Evolutionary conservation across 2,329 filamentous ascomycete species (phyloP), one percentile per base, ranked within the genome.

Genomic region (Xylariaceae sp.): DNA sequence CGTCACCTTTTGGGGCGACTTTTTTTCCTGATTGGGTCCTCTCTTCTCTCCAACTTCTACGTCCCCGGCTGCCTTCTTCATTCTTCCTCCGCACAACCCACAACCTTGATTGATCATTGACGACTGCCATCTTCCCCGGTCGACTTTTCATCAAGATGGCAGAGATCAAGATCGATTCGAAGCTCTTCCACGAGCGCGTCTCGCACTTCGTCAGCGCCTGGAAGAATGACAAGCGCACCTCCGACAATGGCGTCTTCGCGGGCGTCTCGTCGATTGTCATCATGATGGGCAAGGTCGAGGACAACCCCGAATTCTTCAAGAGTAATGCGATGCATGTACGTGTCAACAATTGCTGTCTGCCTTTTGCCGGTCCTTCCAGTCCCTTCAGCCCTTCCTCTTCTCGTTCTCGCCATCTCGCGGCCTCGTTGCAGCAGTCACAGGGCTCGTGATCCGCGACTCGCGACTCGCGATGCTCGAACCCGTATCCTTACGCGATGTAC

Each of bases 121-220:
- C 61, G 41, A 65, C 66, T 70, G 67, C 61, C 67, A 67, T 68
- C 66, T 68, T 65, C 61, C 56, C 59, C 63, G 23, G 65, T 62
- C 59, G 55, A 57, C 62, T 64, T 71, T 71, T 70, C 67, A 71
- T 72, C 73, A 79, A 73, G 75, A 86, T 86, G 85, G 82, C 81
- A 72, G 90, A 95, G 77, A 96, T 99, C 78, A 90, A 90, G 78
- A 97, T 99, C 80, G 92, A 97, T 80, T 90, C 88, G 79, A 88
- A 88, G 76, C 81, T 87, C 74, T 99, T 99, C 80, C 92, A 96
- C 76, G 92, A 94, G 79, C 92, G 94, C 73, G 83, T 97, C 67
- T 88, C 88, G 67, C 88, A 88, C 72, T 88, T 99, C 71, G 84
- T 92, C 73, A 87, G 89, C 69, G 86, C 91, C 78, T 99, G 95